phyloP scores from a whole-genome alignment of 768 basidiomycete species.

The Kwoniella bestiolae region DNA sequence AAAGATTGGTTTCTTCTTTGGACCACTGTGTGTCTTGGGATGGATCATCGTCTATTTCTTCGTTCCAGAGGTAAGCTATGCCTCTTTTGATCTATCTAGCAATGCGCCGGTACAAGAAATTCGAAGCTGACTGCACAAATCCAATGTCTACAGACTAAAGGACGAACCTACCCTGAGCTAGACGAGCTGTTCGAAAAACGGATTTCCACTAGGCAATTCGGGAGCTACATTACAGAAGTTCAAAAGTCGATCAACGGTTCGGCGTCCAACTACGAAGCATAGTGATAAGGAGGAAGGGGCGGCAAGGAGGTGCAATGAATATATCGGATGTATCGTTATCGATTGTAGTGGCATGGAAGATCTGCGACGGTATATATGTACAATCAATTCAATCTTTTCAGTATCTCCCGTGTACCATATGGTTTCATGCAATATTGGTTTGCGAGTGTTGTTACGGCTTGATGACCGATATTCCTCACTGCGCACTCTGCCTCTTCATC shows the following conservation, averaged over 20 bases:
- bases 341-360: no score
- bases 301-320: no score
- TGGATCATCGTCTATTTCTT: constrained; percentile 26
- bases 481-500: no score
- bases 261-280: background rate
- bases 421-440: background rate
- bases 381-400: no score
- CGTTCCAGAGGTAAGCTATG: constrained; percentile 19
- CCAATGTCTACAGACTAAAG: constrained; percentile 1
- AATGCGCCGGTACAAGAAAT: no score
- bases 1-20: constrained; percentile 31
- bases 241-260: background rate
- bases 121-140: background rate
- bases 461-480: no score
- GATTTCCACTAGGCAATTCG: background rate
- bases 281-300: no score
- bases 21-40: constrained; percentile 11
- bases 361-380: no score
- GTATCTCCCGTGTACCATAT: background rate
- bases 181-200: constrained; percentile 28
- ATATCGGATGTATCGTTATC: no score
- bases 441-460: no score
- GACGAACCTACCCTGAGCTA: constrained; percentile 19
- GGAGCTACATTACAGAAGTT: background rate
- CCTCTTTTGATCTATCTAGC: background rate